Percentiles rank a stretch among this genome's conserved stretches.
phyloP scores from a whole-genome alignment of 2,329 filamentous ascomycete species.

The Zasmidium cellare region DNA sequence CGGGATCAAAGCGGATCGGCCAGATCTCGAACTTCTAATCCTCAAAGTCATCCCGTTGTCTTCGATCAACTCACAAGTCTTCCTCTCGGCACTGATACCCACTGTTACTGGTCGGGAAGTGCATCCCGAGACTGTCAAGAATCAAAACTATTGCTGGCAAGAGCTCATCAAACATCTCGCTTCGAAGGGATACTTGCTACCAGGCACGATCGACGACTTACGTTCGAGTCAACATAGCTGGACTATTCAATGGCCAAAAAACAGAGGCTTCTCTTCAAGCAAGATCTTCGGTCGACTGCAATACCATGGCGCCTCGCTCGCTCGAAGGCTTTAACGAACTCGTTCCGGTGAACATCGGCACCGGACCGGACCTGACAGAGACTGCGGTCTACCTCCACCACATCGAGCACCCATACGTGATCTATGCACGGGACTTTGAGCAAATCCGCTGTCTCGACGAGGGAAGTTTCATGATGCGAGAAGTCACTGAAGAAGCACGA shows the following conservation, averaged over 20 bases:
- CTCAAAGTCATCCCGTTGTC: slow-evolving; percentile 8
- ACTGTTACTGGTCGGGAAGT: slow-evolving; percentile 1
- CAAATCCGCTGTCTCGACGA: slow-evolving; percentile 2
- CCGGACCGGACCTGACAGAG: slow-evolving; percentile 4
- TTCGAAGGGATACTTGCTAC: slow-evolving; percentile 3
- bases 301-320: slow-evolving; percentile 1
- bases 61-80: slow-evolving; percentile 8
- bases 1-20: slow-evolving; percentile 5
- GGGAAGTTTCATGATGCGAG: slow-evolving; percentile 1
- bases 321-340: slow-evolving; percentile 9
- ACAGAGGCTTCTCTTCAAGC: slow-evolving; percentile 2
- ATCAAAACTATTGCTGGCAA: slow-evolving; percentile 1
- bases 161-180: slow-evolving; percentile 1
- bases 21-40: neutral
- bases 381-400: slow-evolving; percentile 3
- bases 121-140: neutral
- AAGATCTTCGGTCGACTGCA: slow-evolving; percentile 6
- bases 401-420: neutral
- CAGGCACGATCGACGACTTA: slow-evolving; percentile 7
- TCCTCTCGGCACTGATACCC: slow-evolving; percentile 3
- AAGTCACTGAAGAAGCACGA: slow-evolving; percentile 2
- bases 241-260: slow-evolving; percentile 8
- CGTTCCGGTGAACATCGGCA: neutral
- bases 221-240: slow-evolving; percentile 1
- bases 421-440: slow-evolving; percentile 5